Evolutionary conservation across 2,329 filamentous ascomycete species (phyloP).

Genomic region (Pseudocercospora vitis): DNA sequence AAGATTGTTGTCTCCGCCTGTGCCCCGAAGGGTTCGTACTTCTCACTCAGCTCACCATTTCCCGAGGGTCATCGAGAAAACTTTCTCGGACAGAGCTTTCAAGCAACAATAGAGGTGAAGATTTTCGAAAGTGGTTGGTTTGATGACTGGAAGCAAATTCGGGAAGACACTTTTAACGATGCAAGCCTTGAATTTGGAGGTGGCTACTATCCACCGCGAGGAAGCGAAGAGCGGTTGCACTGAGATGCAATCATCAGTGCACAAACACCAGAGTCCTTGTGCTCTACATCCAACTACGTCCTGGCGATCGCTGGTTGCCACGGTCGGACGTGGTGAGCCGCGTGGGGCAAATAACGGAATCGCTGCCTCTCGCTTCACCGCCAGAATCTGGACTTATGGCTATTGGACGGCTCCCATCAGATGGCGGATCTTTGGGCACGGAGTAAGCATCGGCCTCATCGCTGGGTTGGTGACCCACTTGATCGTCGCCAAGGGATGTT

Average conservation of each 20-base stretch:
- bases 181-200: constrained; percentile 53
- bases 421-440: constrained; percentile 26
- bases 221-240: constrained; percentile 40
- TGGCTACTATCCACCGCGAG: constrained; percentile 47
- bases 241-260: constrained; percentile 23
- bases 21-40: constrained; percentile 47
- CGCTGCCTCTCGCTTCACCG: constrained; percentile 8
- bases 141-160: constrained; percentile 43
- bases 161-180: constrained; percentile 44
- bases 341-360: constrained; percentile 21
- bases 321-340: neutral
- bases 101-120: constrained; percentile 46
- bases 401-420: constrained; percentile 11
- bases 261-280: neutral
- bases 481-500: neutral
- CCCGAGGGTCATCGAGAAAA: constrained; percentile 48
- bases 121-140: constrained; percentile 44
- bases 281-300: neutral
- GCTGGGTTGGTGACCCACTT: no score
- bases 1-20: constrained; percentile 45
- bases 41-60: constrained; percentile 49
- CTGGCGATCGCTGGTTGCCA: neutral
- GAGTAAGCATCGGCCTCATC: no score
- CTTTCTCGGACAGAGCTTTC: constrained; percentile 50
- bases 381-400: constrained; percentile 6